Conservation (phyloP, 1,284 basidiomycete genomes). For the Cystobasidium sp. region DNA sequence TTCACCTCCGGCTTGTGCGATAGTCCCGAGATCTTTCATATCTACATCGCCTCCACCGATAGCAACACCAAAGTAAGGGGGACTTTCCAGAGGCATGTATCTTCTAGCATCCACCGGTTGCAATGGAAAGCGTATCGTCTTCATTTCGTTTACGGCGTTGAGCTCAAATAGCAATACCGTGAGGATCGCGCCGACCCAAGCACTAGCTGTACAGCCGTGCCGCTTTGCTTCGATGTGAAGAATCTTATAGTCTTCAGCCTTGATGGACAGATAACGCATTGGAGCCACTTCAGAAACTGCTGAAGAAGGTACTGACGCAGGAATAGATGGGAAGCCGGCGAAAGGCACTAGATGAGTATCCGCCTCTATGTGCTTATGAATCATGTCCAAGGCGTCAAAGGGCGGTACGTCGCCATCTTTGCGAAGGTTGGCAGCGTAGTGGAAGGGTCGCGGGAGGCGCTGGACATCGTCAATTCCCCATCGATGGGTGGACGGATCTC, state of each 20-base stretch:
- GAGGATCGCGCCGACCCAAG: constrained; percentile 18
- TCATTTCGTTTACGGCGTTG: background rate
- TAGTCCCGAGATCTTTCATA: constrained; percentile 2
- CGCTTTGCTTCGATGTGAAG: constrained; percentile 1
- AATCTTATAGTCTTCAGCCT: background rate
- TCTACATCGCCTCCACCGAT: constrained; percentile 15
- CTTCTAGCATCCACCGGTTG: constrained; percentile 18
- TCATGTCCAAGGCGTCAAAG: background rate
- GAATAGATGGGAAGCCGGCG: background rate
- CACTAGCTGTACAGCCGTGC: constrained; percentile 12
- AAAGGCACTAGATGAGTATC: constrained; percentile 2
- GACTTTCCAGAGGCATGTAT: background rate
- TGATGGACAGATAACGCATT: background rate
- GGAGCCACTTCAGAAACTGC: background rate
- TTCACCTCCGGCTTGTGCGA: background rate
- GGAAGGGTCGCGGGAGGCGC: constrained; percentile 8
- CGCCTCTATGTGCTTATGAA: background rate
- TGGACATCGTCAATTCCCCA: constrained; percentile 2
- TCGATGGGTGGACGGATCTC: background rate
- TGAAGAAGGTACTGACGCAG: background rate
- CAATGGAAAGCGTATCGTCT: constrained; percentile 13
- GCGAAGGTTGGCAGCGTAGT: constrained; percentile 11
- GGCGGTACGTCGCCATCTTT: constrained; percentile 12
- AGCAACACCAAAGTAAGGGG: constrained; percentile 3
- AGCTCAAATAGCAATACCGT: background rate